phyloP scores from a whole-genome alignment of 495 filamentous ascomycete genomes.

The Corynascus novoguineensis region DNA sequence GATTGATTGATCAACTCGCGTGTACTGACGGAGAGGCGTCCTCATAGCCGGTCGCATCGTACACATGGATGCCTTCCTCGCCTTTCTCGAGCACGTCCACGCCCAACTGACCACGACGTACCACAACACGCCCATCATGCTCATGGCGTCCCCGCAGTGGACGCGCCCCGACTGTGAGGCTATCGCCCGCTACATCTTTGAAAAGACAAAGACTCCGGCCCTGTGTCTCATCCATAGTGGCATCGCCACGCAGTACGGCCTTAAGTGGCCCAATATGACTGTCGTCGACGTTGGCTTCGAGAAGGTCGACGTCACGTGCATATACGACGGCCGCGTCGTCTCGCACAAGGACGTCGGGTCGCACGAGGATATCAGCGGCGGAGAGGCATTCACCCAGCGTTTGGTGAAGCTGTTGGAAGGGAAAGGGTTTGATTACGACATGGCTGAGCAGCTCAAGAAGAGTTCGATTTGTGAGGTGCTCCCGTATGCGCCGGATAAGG shows the following conservation, averaged over 20 bases:
- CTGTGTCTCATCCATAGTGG: constrained; percentile 83
- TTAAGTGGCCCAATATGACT: constrained; percentile 67
- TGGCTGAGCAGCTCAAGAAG: constrained; percentile 93
- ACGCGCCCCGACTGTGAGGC: constrained; percentile 73
- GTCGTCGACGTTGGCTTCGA: constrained; percentile 84
- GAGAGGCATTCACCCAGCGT: constrained; percentile 79
- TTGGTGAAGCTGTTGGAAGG: constrained; percentile 61
- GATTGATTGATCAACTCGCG: neutral
- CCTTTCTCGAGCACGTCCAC: constrained; percentile 81
- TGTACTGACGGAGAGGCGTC: neutral
- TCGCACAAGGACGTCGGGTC: constrained; percentile 35
- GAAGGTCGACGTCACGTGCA: constrained; percentile 86
- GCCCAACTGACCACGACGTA: constrained; percentile 80
- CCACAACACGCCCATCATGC: constrained; percentile 81
- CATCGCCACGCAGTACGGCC: constrained; percentile 75
- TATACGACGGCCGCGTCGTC: constrained; percentile 67
- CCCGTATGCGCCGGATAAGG: constrained; percentile 56
- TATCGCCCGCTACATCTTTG: constrained; percentile 88
- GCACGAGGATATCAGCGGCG: constrained; percentile 65
- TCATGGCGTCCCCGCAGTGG: constrained; percentile 84
- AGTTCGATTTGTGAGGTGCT: constrained; percentile 86
- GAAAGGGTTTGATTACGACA: constrained; percentile 71
- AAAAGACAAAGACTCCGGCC: constrained; percentile 90
- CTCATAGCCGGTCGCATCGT: constrained; percentile 67
- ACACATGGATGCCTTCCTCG: constrained; percentile 87